These are phyloP conservation scores for Xylaria sp. DNA, from an alignment of 2,329 filamentous ascomycete species.

Conservation along the genomic window DNA sequence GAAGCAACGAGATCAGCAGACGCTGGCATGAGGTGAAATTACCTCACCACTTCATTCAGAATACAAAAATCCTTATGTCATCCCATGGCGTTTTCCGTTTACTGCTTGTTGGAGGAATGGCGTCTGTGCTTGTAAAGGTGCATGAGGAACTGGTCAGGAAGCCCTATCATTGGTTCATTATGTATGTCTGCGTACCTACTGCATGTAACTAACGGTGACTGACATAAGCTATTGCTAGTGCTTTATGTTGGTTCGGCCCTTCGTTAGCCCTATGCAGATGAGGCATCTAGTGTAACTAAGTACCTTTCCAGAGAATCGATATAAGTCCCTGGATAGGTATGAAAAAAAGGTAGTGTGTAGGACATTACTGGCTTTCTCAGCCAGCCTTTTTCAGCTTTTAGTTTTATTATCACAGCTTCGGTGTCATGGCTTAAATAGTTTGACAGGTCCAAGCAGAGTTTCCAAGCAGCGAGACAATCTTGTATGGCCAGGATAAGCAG, in stretches of 20 bases:
- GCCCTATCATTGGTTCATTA: conserved; percentile 17
- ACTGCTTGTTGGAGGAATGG: background rate
- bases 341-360: no score
- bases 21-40: conserved; percentile 9
- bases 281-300: no score
- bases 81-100: no score
- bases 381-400: background rate
- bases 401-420: background rate
- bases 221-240: no score
- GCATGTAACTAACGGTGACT: background rate
- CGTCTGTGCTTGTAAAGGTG: background rate
- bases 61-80: background rate
- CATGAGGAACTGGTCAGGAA: background rate
- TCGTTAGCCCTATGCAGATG: no score
- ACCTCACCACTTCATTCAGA: conserved; percentile 2
- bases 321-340: no score
- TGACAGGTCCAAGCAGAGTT: background rate
- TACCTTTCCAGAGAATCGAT: no score
- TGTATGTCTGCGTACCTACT: background rate
- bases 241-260: no score
- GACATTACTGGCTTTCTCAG: no score
- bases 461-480: background rate
- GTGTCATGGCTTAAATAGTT: conserved; percentile 4
- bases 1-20: conserved; percentile 23
- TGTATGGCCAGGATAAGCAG: background rate